Base-by-base conservation (phyloP, 2,329 filamentous ascomycete genomes). In the Fusarium illudens region DNA sequence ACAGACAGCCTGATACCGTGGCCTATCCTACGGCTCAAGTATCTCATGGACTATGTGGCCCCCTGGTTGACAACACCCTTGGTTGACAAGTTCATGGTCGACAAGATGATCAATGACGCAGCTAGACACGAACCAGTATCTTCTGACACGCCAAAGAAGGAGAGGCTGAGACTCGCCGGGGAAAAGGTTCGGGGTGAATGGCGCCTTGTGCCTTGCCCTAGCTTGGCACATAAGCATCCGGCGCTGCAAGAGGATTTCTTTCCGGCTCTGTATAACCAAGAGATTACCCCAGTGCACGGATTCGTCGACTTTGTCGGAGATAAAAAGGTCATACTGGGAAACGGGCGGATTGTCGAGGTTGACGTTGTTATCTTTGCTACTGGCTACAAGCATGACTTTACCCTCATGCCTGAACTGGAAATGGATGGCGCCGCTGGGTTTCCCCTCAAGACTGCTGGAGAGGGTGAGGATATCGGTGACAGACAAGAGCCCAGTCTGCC, bases 341-440 rank as follows among this genome's bases (percentile, higher is more conserved):
- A 48, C 20, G 53, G 53, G 4, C 33, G 22, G 9, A 34, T 32
- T 8, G 39, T 56, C 7, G 39, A 56, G 9, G 39, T 56, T 27
- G 53, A 56, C 20, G 20, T 34, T 15, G 39, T 56, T 29, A 36
- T 56, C n/a, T 56, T 56, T 48, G 53, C 53, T 29, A 56, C 53
- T 25, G 53, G 53, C 5, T 56, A 56, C 32, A 44, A n/a, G 6
- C 39, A 34, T 8, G 54, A 39, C 32, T 57, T 57, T 30, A 19
- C 20, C 13, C 36, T 57, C 10, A 57, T 57, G 25, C 42, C 54
- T 4, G 42, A 57, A 15, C 32, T 57, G 6, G 42, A 57, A 7
- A 49, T 57, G 54, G 32, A 57, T 22, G 54, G 32, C 1, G 54
- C 54, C 15, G 53, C 12, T 2, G 54, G 54, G 6, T n/a, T 37